Evolutionary conservation across 345 rosid species (phyloP).

Genomic region (Diplotaxis tenuifolia): DNA sequence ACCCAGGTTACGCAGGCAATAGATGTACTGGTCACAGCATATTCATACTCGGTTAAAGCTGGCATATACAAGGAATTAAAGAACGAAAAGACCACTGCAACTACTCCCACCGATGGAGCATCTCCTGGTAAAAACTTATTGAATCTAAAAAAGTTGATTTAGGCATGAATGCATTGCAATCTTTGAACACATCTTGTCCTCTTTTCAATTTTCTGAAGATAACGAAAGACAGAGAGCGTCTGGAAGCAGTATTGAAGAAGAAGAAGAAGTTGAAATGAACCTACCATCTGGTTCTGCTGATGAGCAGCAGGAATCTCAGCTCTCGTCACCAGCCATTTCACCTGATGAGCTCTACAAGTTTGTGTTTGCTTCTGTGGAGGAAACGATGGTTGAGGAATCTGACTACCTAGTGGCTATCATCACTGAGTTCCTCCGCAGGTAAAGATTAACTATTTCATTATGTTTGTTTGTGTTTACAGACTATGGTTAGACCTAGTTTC

Average conservation of each 20-base stretch:
- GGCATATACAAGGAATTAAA: constrained; percentile 67
- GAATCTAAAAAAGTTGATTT: constrained; percentile 35
- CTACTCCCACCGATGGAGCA: constrained; percentile 37
- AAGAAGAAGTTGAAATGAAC: constrained; percentile 38
- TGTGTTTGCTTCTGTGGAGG: constrained; percentile 86
- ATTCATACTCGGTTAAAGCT: constrained; percentile 63
- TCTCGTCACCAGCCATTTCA: constrained; percentile 77
- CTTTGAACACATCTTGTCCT: constrained; percentile 12
- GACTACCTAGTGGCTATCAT: constrained; percentile 81
- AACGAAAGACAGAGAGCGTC: constrained; percentile 34
- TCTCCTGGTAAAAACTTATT: constrained; percentile 48
- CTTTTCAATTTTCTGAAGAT: constrained; percentile 38
- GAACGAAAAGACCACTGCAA: constrained; percentile 44
- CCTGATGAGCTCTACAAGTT: constrained; percentile 88
- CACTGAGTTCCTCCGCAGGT: constrained; percentile 88
- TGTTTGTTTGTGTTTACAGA: not conserved
- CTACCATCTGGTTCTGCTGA: constrained; percentile 49
- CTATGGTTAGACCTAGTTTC: not conserved
- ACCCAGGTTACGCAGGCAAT: constrained; percentile 70
- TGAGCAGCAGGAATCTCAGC: constrained; percentile 69
- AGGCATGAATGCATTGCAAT: constrained; percentile 30
- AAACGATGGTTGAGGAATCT: constrained; percentile 80
- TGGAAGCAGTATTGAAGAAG: constrained; percentile 41
- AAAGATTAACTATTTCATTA: constrained; percentile 6
- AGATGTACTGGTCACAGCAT: constrained; percentile 75